Base-by-base conservation (phyloP, 148 eudicot genomes). In the Polygonum aviculare region DNA sequence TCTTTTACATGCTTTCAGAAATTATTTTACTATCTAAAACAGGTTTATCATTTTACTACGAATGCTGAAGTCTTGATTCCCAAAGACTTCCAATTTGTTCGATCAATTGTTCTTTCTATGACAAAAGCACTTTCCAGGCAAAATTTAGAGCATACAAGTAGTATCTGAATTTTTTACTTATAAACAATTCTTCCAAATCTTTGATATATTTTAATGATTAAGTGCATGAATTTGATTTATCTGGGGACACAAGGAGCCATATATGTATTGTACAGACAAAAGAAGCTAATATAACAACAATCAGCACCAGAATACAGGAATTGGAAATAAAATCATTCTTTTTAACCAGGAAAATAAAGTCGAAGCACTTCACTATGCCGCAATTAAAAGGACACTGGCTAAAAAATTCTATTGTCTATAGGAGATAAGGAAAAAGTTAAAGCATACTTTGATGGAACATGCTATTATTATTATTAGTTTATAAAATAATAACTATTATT, bases 381-480 rank as follows among this genome's bases (percentile, higher is more conserved):
- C 63, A 19, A 57, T 57, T 57, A 2, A 57, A 57, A 33, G 11
- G 10, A 57, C 21, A 4, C 2, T 55, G 8, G 19, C 26, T n/a
- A 55, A 55, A 55, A 7, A 4, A 19, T 4, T 55, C 62, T 55
- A 55, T 19, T 18, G n/a, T 18, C 19, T 55, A 1, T 16, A 55
- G 10, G 4, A 63, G 2, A 1, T 63, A 31, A 5, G 14, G 70
- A 0, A 14, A 14, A 36, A 14, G 41, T 5, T 35, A 39, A 14
- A 14, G 16, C 73, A 49, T 82, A 90, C 94, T 90, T 90, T 67
- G 88, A 80, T 49, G 94, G 91, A 39, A 90, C 78, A 69, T n/a
- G n/a, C n/a, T n/a, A n/a, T n/a, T n/a, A n/a, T n/a, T n/a, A n/a
- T n/a, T n/a, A n/a, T n/a, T n/a, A n/a, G n/a, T n/a, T n/a, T n/a